These are phyloP conservation scores for Trichophyton benhamiae DNA, from an alignment of 2,329 filamentous ascomycete species.

Conservation along the genomic window DNA sequence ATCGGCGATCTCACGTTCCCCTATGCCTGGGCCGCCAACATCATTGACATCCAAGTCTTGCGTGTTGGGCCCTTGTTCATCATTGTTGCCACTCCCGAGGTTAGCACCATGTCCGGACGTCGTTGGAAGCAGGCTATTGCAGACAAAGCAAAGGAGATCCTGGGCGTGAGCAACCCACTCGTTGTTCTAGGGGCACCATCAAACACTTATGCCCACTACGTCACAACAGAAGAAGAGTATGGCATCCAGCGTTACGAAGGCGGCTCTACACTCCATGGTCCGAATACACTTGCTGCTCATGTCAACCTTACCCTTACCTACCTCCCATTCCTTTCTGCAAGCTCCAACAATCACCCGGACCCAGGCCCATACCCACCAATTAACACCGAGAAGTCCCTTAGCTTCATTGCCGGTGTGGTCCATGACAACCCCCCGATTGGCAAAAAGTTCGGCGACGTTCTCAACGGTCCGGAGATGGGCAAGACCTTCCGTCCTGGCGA, in stretches of 20 bases:
- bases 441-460: constrained; percentile 57
- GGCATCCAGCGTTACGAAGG: constrained; percentile 81
- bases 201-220: constrained; percentile 81
- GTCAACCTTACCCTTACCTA: constrained; percentile 71
- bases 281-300: constrained; percentile 69
- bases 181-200: constrained; percentile 80
- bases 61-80: constrained; percentile 76
- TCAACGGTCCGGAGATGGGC: constrained; percentile 41
- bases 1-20: constrained; percentile 68
- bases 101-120: constrained; percentile 81
- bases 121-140: constrained; percentile 67
- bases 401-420: constrained; percentile 69
- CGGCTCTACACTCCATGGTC: constrained; percentile 81
- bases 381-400: constrained; percentile 61
- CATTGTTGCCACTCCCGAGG: constrained; percentile 74
- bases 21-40: constrained; percentile 81
- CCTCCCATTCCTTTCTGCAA: constrained; percentile 51
- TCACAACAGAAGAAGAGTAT: constrained; percentile 70
- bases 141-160: constrained; percentile 40
- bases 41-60: constrained; percentile 77
- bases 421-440: constrained; percentile 56
- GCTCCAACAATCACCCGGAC: constrained; percentile 32
- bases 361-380: constrained; percentile 59
- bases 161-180: constrained; percentile 45
- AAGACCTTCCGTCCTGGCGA: constrained; percentile 49